Base-by-base conservation (phyloP, 2,329 filamentous ascomycete species). In the Fusarium sp. region DNA sequence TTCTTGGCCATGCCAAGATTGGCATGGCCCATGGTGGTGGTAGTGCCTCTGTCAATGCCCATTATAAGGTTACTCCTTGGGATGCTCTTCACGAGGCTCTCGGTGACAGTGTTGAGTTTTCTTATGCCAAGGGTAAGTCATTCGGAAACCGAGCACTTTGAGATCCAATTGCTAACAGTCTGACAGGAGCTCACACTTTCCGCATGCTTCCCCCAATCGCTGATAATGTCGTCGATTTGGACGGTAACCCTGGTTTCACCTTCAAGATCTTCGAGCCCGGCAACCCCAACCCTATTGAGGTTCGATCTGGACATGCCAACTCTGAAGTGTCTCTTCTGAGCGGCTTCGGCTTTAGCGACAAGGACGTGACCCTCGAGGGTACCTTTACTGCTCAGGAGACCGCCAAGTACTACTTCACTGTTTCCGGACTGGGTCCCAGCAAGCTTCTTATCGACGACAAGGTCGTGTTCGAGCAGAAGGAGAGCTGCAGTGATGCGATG, bases 1-100 rank as follows among this genome's bases (percentile, higher is more conserved):
- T 81, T 10, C 70, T 82, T 40, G 79, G 80, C 2, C 76, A 80
- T 29, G 74, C 79, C 50, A 80, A 79, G 63, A 73, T 70, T 24
- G 76, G 78, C 10, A 69, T 80, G 10, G 77, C 78, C 25, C 77
- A 79, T n/a, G 80, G 80, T 12, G 79, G 80, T n/a, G 80, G 80
- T 10, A 81, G 79, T 46, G 79, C 80, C 4, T 76, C 76, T 11
- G 73, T 81, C 45, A 77, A 77, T 29, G 71, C 78, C 24, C 78
- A 81, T 64, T 80, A 81, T 58, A 75, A 75, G 50, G 72, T 80
- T 22, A 79, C 79, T 1, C 73, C 80, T 38, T 80, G 75, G 67
- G 78, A 81, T 32, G 78, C 77, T 29, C 61, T 80, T 25, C 68
- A 66, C 8, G 73, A 76, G 49, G 73, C 74, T 16, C 63, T 78